Conservation (phyloP, 371 early-diverging fungal species). For the Fennellomyces sp. region DNA sequence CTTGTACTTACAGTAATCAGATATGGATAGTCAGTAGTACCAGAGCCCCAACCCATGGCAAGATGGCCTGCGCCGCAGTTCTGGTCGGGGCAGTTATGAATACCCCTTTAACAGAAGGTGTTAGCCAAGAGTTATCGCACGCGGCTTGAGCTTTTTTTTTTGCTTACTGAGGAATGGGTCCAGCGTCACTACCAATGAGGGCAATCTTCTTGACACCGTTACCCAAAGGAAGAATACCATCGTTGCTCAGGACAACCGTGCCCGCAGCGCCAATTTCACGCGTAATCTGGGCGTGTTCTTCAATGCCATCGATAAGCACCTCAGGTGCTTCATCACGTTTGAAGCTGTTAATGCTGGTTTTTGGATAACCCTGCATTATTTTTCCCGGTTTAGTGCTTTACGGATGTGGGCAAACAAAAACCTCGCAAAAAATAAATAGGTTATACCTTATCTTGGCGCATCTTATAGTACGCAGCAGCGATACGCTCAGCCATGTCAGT, state of each 20-base stretch:
- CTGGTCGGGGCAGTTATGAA: constrained; percentile 27
- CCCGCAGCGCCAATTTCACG: constrained; percentile 56
- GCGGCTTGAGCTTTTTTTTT: too few relatives aligned
- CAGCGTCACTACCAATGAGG: constrained; percentile 58
- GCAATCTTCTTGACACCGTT: constrained; percentile 31
- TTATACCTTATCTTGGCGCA: too few relatives aligned
- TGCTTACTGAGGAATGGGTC: constrained; percentile 17
- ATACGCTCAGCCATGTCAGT: constrained; percentile 62
- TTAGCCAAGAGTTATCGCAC: too few relatives aligned
- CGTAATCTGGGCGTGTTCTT: constrained; percentile 34
- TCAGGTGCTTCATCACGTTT: constrained; percentile 14
- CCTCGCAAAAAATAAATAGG: too few relatives aligned
- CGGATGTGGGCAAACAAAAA: too few relatives aligned
- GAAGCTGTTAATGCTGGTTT: constrained; percentile 29
- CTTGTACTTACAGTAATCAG: too few relatives aligned
- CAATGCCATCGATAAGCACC: constrained; percentile 37
- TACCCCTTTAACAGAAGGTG: too few relatives aligned
- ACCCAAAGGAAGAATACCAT: constrained; percentile 37
- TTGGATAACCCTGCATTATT: constrained; percentile 51
- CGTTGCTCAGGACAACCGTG: constrained; percentile 51
- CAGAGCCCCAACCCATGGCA: constrained; percentile 71
- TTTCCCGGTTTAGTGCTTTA: too few relatives aligned
- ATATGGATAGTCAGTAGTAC: too few relatives aligned
- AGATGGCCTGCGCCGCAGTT: constrained; percentile 49
- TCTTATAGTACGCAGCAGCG: constrained; percentile 57